These are phyloP conservation scores for Cladophialophora immunda DNA, from an alignment of 2,329 filamentous ascomycete species.

Conservation along the genomic window DNA sequence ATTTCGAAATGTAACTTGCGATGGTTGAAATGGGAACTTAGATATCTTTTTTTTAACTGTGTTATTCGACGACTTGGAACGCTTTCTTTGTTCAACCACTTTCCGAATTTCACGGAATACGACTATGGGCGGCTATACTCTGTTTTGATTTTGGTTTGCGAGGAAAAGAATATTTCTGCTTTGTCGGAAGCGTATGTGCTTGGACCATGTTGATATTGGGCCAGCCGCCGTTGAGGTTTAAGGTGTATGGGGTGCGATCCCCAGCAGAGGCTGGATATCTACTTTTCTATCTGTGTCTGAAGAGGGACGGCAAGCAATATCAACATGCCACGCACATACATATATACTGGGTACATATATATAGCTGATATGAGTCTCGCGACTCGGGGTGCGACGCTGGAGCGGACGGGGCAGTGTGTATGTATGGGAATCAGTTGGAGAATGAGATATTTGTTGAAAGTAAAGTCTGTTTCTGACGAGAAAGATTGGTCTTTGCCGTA, in stretches of 20 bases:
- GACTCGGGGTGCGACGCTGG: slow-evolving; percentile 7
- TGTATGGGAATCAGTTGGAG: not conserved
- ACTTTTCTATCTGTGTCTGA: not conserved
- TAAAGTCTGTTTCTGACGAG: not conserved
- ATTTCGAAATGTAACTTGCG: slow-evolving; percentile 4
- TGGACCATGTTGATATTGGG: not conserved
- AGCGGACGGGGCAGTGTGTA: not conserved
- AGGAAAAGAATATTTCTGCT: slow-evolving; percentile 12
- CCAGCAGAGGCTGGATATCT: not conserved
- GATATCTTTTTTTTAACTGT: not conserved
- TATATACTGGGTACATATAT: slow-evolving; percentile 1
- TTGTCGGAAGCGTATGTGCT: slow-evolving; percentile 4
- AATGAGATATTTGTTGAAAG: not conserved
- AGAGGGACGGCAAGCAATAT: slow-evolving; percentile 6
- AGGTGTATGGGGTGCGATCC: not conserved
- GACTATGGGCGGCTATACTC: slow-evolving; percentile 17
- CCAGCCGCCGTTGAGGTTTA: not conserved
- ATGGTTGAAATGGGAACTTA: slow-evolving; percentile 12
- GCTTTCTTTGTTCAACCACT: slow-evolving; percentile 9
- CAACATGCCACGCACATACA: slow-evolving; percentile 3
- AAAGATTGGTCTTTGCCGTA: no score
- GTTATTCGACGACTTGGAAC: slow-evolving; percentile 20
- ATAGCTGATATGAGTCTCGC: slow-evolving; percentile 9
- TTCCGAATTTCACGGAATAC: slow-evolving; percentile 9
- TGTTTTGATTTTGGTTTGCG: slow-evolving; percentile 8